Evolutionary conservation across 768 basidiomycete genomes (phyloP).

Genomic region (Russula vinacea): DNA sequence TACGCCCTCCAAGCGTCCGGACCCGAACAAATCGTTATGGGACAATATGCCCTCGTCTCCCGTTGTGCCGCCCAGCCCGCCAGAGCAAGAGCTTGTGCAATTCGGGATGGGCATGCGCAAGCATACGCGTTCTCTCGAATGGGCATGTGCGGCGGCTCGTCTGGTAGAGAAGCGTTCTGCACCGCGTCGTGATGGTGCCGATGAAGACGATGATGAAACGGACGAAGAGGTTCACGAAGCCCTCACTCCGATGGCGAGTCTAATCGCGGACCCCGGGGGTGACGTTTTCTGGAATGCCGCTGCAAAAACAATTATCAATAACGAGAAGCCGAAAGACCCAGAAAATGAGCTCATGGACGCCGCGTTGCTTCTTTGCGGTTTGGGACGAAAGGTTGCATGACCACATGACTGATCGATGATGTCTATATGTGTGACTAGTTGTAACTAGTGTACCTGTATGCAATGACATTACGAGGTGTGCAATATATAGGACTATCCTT

Average conservation of each 20-base stretch:
- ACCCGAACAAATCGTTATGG: constrained; percentile 30
- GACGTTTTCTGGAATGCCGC: constrained; percentile 13
- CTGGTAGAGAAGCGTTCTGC: constrained; percentile 44
- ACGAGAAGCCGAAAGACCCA: background rate
- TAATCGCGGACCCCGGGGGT: constrained; percentile 3
- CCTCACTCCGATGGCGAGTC: constrained; percentile 51
- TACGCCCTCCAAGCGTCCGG: constrained; percentile 29
- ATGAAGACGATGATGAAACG: constrained; percentile 46
- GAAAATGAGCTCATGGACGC: constrained; percentile 25
- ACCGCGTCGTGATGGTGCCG: constrained; percentile 25
- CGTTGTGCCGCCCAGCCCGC: constrained; percentile 26
- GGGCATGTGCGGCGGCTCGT: constrained; percentile 41
- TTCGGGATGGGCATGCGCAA: constrained; percentile 30
- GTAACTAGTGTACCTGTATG: constrained; percentile 28
- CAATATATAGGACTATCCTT: constrained; percentile 11
- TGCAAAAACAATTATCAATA: background rate
- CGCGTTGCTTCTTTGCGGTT: constrained; percentile 21
- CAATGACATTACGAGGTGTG: constrained; percentile 42
- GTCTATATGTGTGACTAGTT: constrained; percentile 25
- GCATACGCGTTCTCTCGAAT: constrained; percentile 37
- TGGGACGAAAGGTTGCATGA: constrained; percentile 38
- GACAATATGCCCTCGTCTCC: constrained; percentile 28
- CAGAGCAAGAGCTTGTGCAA: constrained; percentile 34
- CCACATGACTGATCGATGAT: constrained; percentile 40
- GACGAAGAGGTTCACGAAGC: constrained; percentile 63